Evolutionary conservation across 2,329 filamentous ascomycete genomes (phyloP), one percentile per base, ranked within the genome.

Genomic region (Teratosphaeriaceae sp.): DNA sequence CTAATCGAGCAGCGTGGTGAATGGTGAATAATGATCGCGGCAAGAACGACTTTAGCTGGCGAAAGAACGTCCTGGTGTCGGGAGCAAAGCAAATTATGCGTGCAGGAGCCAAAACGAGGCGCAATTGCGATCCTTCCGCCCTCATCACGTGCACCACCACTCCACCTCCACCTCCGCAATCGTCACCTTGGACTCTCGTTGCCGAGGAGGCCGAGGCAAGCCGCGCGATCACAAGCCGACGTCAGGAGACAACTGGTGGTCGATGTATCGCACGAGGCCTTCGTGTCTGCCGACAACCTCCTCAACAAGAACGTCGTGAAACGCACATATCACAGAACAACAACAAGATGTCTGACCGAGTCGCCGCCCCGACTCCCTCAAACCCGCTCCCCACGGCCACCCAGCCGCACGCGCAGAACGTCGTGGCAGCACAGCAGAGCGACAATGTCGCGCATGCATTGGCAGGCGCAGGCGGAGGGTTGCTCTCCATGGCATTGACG

Each of bases 381-480:
- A 53, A 52, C 51, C 51, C 52, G 15, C 49, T 55, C 16, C 52
- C 52, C 16, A 20, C 47, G 11, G 20, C 51, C 7, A 38, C 48
- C 13, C 45, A 50, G 35, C 49, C 52, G 3, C 42, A 47, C 26
- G 41, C 42, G 8, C 44, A 53, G 38, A 50, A 55, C 36, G 37
- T 31, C 30, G 31, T 47, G 55, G 77, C 80, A 36, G 71, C 84
- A 35, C 87, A 89, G 49, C 88, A 94, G 60, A 92, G 89, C 63
- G 90, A 97, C 74, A 96, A 96, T 73, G 88, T 97, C 62, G 88
- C 90, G 44, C 90, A 97, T 70, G 90, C 90, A 48, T 79, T 97
- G 46, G 87, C 89, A 44, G 90, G 90, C 53, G 87, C 89, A 39
- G 92, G 92, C 55, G 92, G 92, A 54, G 92, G 92, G 47, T 83